Base-by-base conservation (phyloP, 768 basidiomycete genomes). In the Suillus luteus region DNA sequence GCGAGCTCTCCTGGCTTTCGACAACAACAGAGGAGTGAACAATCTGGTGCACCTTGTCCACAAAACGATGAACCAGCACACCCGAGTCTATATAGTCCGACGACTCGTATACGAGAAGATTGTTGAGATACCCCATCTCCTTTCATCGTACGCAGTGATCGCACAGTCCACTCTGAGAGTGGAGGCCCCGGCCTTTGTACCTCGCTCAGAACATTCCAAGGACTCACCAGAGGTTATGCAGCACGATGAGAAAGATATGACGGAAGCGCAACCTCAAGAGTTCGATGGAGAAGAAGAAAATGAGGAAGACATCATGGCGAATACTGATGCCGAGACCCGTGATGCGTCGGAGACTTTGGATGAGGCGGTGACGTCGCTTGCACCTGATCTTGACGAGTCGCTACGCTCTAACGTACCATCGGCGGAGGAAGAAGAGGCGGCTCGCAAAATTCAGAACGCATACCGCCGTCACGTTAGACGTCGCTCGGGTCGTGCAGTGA, bases 101-200 rank as follows among this genome's bases (percentile, higher is more conserved):
- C 67, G 73, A 12, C 70, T 81, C 35, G 55, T 75, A 5, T 82
- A 71, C 68, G 55, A 66, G 17, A 62, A 67, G 3, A 62, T 69
- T 4, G 5, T 69, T 2, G 76, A 79, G 5, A 71, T 81, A 10
- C 75, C 73, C 0, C 54, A 52, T 14, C 60, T 80, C 27, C 59
- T 81, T 9, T 65, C 67, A 15, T 51, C 69, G n/a, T 66, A 62
- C 11, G 59, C 66, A 10, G 64, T 65, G 3, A 38, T 51, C 17
- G 69, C 67, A 37, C 67, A 62, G 12, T 68, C 69, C 3, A 60
- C 67, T 17, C 58, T 72, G 8, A 64, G 65, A 27, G 59, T 60
- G 14, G 67, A 69, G 6, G 70, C 66, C 4, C 66, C 69, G 14
- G 60, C 66, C 7, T 73, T 68, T 61, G 55, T 72, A 31, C 68